Base-by-base conservation (phyloP, 768 basidiomycete species). In the button mushroom (Agaricus bisporus) region DNA sequence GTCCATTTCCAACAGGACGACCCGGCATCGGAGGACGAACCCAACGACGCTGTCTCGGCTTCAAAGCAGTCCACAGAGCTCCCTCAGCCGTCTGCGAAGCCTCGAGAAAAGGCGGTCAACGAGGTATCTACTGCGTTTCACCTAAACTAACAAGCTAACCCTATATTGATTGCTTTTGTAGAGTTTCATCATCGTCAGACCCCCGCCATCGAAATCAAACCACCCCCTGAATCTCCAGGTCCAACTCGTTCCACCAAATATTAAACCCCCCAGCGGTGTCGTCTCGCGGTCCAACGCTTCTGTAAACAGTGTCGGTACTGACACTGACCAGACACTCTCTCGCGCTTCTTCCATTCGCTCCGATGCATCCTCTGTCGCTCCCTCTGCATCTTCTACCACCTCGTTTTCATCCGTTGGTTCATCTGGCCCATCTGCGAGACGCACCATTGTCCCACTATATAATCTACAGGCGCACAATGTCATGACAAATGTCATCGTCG, bases 141-240 rank as follows among this genome's bases (percentile, higher is more conserved):
- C 11, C 11, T 44, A n/a, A 8, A 17, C 15, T 41, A 51, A 39
- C 5, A 29, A 26, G 18, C 18, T 12, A 29, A 50, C 50, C 41
- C 49, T 50, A 39, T 8, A 43, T 44, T 35, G 20, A 32, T 32
- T 29, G 11, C 26, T 11, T 5, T 45, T 48, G 5, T 64, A 95
- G 92, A 90, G 88, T 0, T 92, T 94, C 71, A 89, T 95, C 54
- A 83, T 95, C 63, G 94, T 95, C 51, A 83, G 90, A 47, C 94
- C 94, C 4, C 92, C 92, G 2, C 91, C 91, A 0, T 82, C 88
- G 5, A 83, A 85, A 61, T 76, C 81, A n/a, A 88, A 88, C 57
- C 91, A 95, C 59, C 88, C 92, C 0, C 74, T 95, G 41, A 94
- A 95, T 65, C 76, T 95, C 0, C 94, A 97, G 61, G 85, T 97